These are phyloP conservation scores for Globisporangium paddicum DNA, from an alignment of 352 stramenopile genomes.

Conservation along the genomic window DNA sequence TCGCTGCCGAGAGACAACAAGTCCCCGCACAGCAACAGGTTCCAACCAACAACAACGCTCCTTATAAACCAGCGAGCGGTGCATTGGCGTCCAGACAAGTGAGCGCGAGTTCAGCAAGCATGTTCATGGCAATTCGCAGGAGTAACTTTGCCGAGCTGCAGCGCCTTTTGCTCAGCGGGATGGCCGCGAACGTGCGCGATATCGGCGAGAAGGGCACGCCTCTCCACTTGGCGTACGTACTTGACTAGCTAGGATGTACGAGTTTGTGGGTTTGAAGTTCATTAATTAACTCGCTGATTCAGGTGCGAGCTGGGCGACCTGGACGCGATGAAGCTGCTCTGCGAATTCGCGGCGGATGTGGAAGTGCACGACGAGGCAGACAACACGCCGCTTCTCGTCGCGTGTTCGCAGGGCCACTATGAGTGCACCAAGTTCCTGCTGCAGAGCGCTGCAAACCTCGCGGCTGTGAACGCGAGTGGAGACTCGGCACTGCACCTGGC, in stretches of 20 bases:
- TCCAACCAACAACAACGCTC: background rate
- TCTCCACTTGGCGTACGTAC: constrained; percentile 61
- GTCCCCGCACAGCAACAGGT: background rate
- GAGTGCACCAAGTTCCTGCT: constrained; percentile 67
- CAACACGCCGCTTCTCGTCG: constrained; percentile 63
- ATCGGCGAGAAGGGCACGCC: constrained; percentile 59
- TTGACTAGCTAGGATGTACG: too few relatives aligned
- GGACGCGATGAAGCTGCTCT: constrained; percentile 61
- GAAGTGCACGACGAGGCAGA: constrained; percentile 58
- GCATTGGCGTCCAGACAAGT: background rate
- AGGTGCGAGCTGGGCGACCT: constrained; percentile 61
- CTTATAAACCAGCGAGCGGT: background rate
- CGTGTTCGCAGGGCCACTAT: constrained; percentile 65
- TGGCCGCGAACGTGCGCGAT: constrained; percentile 54
- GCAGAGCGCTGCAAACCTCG: constrained; percentile 58
- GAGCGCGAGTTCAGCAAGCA: background rate
- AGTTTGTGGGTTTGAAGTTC: constrained; percentile 9
- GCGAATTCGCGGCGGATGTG: constrained; percentile 58
- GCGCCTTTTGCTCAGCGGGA: constrained; percentile 36
- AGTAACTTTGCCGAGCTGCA: constrained; percentile 38
- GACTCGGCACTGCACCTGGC: constrained; percentile 65
- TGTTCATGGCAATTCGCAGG: constrained; percentile 57
- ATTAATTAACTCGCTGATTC: constrained; percentile 5
- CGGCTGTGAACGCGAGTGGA: constrained; percentile 31
- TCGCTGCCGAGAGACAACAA: background rate